Conservation (phyloP, 2,329 filamentous ascomycete species). For the Waltergamsia citrina region DNA sequence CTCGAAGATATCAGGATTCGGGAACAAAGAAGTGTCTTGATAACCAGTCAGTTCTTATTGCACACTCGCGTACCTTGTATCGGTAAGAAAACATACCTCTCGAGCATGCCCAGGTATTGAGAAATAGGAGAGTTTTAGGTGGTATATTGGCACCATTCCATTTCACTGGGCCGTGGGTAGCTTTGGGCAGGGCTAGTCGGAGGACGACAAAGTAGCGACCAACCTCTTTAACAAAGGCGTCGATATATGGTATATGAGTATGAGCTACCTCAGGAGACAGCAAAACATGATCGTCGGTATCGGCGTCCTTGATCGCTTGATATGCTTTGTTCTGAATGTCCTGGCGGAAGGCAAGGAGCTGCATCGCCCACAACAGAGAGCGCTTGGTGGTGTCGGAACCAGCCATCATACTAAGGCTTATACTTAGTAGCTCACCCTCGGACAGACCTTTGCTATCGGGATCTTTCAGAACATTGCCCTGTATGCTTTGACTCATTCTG, state of each 20-base stretch:
- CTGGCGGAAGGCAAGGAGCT: conserved; percentile 14
- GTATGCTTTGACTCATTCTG: conserved; percentile 34
- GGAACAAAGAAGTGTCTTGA: conserved; percentile 49
- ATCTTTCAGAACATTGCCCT: conserved; percentile 57
- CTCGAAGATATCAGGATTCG: conserved; percentile 52
- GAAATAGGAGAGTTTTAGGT: conserved; percentile 38
- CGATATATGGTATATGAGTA: conserved; percentile 55
- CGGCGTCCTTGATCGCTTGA: conserved; percentile 7
- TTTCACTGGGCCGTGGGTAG: conserved; percentile 17
- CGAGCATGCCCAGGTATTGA: conserved; percentile 18
- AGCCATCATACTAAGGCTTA: conserved; percentile 51
- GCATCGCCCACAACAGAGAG: conserved; percentile 15
- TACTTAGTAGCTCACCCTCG: conserved; percentile 57
- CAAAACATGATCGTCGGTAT: conserved; percentile 6
- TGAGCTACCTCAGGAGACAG: conserved; percentile 9
- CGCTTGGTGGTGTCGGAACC: conserved; percentile 15
- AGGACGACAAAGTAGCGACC: conserved; percentile 57
- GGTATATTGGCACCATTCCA: conserved; percentile 26
- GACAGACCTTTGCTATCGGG: conserved; percentile 53
- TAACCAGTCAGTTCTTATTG: not conserved
- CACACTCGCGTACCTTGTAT: not conserved
- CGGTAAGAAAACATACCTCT: conserved; percentile 10
- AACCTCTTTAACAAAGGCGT: conserved; percentile 54
- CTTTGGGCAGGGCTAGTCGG: conserved; percentile 53
- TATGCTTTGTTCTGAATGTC: conserved; percentile 17